These are phyloP conservation scores for Escovopsis weberi DNA, from an alignment of 2,329 filamentous ascomycete genomes.

Conservation along the genomic window DNA sequence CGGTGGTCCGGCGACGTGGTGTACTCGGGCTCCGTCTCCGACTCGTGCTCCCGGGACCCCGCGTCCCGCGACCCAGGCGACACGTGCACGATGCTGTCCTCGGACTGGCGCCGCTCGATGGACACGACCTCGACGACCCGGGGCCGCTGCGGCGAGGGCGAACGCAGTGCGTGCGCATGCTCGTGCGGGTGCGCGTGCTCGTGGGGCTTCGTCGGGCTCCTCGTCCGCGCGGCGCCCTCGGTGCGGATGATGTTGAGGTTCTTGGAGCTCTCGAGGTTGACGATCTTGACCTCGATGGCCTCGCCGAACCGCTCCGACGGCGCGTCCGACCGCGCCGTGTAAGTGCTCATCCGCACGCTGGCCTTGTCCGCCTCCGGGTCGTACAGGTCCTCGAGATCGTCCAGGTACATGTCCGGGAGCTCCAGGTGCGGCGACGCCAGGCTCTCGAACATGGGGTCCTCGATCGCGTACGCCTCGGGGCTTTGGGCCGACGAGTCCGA, in stretches of 20 bases:
- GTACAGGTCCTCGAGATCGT: too few species aligned
- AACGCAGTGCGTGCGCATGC: neutral
- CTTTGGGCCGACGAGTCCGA: neutral
- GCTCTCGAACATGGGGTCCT: too few species aligned
- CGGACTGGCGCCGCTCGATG: neutral
- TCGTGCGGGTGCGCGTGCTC: too few species aligned
- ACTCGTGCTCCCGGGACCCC: slow-evolving; percentile 1
- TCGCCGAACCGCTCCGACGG: neutral
- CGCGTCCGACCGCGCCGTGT: too few species aligned
- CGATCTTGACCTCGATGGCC: neutral
- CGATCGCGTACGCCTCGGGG: neutral
- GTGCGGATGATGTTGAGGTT: neutral
- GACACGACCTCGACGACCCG: neutral
- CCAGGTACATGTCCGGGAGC: too few species aligned
- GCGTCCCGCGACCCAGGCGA: neutral
- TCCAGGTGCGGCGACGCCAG: too few species aligned
- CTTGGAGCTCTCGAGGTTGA: neutral
- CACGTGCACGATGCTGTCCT: too few species aligned
- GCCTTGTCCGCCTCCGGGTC: too few species aligned
- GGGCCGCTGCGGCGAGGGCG: neutral
- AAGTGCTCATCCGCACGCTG: too few species aligned
- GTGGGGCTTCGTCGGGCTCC: too few species aligned
- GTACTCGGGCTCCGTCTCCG: slow-evolving; percentile 4
- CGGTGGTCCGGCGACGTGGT: slow-evolving; percentile 2
- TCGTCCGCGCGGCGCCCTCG: too few species aligned